These are phyloP conservation scores for Dioszegia hungarica DNA, from an alignment of 768 basidiomycete species.

Conservation along the genomic window DNA sequence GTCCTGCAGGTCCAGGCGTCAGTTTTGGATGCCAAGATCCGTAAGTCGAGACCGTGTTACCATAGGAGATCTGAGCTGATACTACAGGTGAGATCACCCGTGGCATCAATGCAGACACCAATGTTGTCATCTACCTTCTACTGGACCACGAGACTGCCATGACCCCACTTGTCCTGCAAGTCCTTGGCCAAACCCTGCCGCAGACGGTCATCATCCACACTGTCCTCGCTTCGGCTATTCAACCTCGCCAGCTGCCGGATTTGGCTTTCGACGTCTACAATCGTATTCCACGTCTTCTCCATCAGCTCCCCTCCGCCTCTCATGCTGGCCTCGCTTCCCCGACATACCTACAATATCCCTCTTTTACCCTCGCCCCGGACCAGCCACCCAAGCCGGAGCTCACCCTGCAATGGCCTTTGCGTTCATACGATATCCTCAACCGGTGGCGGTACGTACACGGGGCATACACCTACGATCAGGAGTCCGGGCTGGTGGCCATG, in stretches of 20 bases:
- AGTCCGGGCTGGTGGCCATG: constrained; percentile 9
- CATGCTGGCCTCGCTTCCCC: not conserved
- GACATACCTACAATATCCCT: constrained; percentile 13
- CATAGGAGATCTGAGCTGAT: not conserved
- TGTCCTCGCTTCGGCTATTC: not conserved
- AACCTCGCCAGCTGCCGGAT: constrained; percentile 1
- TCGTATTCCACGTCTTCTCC: constrained; percentile 14
- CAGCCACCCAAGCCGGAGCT: constrained; percentile 17
- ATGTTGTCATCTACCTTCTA: constrained; percentile 22
- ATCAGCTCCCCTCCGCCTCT: constrained; percentile 6
- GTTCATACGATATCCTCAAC: constrained; percentile 36
- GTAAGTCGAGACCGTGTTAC: not conserved
- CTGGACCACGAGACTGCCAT: not conserved
- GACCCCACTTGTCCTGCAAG: not conserved
- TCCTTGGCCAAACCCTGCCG: not conserved
- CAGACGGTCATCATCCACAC: constrained; percentile 2
- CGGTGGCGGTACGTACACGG: constrained; percentile 21
- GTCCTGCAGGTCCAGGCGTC: not conserved
- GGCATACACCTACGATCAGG: constrained; percentile 13
- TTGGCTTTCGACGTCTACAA: constrained; percentile 29
- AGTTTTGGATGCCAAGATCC: not conserved
- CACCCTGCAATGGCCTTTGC: constrained; percentile 29
- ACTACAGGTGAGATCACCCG: not conserved
- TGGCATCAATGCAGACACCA: not conserved
- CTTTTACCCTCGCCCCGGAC: constrained; percentile 26